Evolutionary conservation across 257 asterid genomes (phyloP), one percentile per base, ranked within the genome.

Genomic region (Anisodus tanguticus): DNA sequence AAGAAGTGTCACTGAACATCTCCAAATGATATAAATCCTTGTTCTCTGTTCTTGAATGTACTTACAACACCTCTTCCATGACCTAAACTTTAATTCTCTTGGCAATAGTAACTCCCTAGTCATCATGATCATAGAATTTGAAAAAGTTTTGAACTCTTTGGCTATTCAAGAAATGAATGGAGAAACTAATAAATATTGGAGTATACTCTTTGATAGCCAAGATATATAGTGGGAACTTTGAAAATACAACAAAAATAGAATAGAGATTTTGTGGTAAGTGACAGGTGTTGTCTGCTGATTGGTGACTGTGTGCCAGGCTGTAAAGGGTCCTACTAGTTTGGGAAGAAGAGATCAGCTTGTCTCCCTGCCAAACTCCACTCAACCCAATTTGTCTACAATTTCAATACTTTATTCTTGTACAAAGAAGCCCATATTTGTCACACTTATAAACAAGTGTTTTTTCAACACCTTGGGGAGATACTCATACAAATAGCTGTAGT

Each of bases 21-120:
- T 91, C 98, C 98, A 95, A 4, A 95, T 84, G 80, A 95, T 95
- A 88, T 95, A 92, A 81, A 95, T 71, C 47, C 97, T 88, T 3
- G 98, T 95, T 79, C 97, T 89, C 82, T 90, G 92, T 90, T 94
- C 98, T 85, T 92, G 97, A 70, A 94, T 83, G 89, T 86, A 92
- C 78, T 91, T 89, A 6, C 97, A 85, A 66, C 97, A 95, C 88
- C 91, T 92, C 26, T 70, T 83, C 95, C 91, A 87, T 19, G 92
- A 68, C 77, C 85, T 85, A 41, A 90, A 59, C 88, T 88, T 91
- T 12, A 86, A 83, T 7, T 64, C 79, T 19, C 85, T 85, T 76
- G 22, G 77, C 79, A 86, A 74, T 53, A 84, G 15, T 39, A 86
- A 85, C 26, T 84, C 69, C n/a, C 85, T 84, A n/a, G 89, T 91